Base-by-base conservation (phyloP, 2,329 filamentous ascomycete genomes). In the Arthroderma sp. region DNA sequence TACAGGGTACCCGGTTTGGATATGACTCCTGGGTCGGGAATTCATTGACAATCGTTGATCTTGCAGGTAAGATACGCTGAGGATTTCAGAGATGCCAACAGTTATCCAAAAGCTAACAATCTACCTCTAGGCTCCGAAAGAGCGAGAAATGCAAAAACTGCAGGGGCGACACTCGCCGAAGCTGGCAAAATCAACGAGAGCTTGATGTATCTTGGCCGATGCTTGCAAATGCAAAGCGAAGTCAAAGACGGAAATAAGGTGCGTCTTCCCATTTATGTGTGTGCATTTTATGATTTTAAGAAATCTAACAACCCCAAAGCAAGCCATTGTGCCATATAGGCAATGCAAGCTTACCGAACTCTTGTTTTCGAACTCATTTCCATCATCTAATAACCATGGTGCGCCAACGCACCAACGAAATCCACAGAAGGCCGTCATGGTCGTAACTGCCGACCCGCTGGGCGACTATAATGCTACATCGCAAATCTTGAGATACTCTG, bases 101-200 rank as follows among this genome's bases (percentile, higher is more conserved):
- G 36, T 22, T 40, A n/a, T 10, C 22, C 6, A 8, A 7, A 22
- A 40, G 41, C 51, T 61, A 42, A 63, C 50, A 29, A 50, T 44
- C 34, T 4, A 29, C 46, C 33, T 42, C 43, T 49, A 73, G 74
- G 75, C 9, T 96, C 91, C 49, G 91, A 98, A 65, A 80, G 91
- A 48, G 89, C 89, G 10, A 77, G 88, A 48, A 87, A 91, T 51
- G 88, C 91, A 28, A 95, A 95, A 71, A 96, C 91, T 0, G 84
- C 87, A 0, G 91, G 91, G 8, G 81, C 86, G 3, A 95, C 89
- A 0, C 74, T 98, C 9, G 89, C 84, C 0, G 91, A 98, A 67
- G 91, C 89, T 32, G 91, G 91, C 43, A 96, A 96, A 67, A 98
- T 98, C 61, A 98, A 98, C 58, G 88, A 95, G 64, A 94, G 86